A percentile compares a stretch with the other conserved stretches of the same genome.
Evolutionary conservation across 768 basidiomycete genomes (phyloP).

Genomic region (Podaxis rugospora): DNA sequence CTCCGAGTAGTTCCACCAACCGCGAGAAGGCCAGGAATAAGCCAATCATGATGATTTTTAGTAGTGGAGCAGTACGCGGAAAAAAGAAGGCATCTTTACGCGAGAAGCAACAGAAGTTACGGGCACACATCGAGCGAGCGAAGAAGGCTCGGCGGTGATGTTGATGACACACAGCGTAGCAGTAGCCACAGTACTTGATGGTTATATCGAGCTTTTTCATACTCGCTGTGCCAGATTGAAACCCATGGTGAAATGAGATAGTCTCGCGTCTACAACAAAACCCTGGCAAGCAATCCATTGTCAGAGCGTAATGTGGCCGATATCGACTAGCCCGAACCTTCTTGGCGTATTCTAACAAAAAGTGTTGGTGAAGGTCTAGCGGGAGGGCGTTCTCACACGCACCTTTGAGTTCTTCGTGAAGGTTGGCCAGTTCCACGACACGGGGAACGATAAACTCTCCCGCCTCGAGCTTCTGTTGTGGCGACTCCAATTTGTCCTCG

Average conservation of each 20-base stretch:
- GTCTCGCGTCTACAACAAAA: constrained; percentile 69
- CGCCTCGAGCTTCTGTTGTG: constrained; percentile 72
- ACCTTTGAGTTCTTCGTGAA: constrained; percentile 68
- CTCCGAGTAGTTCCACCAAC: constrained; percentile 85
- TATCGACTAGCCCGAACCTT: constrained; percentile 35
- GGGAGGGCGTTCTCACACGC: constrained; percentile 16
- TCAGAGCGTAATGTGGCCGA: not conserved
- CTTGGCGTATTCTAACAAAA: constrained; percentile 45
- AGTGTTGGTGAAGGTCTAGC: not conserved
- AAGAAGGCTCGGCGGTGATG: constrained; percentile 43
- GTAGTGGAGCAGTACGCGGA: constrained; percentile 68
- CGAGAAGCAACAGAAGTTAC: constrained; percentile 76
- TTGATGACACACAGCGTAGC: not conserved
- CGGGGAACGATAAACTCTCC: constrained; percentile 81
- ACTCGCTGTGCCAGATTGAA: constrained; percentile 50
- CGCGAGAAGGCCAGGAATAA: constrained; percentile 91
- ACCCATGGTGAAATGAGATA: constrained; percentile 73
- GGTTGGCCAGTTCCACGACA: constrained; percentile 62
- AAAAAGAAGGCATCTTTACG: constrained; percentile 82
- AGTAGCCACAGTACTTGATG: not conserved
- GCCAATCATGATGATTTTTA: constrained; percentile 91
- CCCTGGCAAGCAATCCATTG: constrained; percentile 29
- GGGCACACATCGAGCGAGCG: constrained; percentile 69
- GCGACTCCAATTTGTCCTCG: constrained; percentile 60
- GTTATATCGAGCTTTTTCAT: not conserved